Conservation (phyloP, 495 filamentous ascomycete species). For the Lindgomyces ingoldianus region DNA sequence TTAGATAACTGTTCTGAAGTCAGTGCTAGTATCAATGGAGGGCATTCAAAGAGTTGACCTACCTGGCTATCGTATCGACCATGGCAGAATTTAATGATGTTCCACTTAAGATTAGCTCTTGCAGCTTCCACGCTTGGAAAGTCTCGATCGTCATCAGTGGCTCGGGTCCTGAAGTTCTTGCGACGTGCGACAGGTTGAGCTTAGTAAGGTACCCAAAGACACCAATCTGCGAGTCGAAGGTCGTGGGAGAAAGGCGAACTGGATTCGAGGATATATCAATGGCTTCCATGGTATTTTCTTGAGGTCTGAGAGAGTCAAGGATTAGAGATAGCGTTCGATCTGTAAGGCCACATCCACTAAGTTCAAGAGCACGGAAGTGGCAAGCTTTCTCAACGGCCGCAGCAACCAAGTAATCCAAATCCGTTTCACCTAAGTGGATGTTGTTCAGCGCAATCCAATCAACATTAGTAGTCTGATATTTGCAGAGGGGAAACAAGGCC, state of each 20-base stretch:
- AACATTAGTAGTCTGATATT: constrained; percentile 69
- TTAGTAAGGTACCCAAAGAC: constrained; percentile 70
- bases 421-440: constrained; percentile 78
- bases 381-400: constrained; percentile 64
- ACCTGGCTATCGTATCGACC: constrained; percentile 44
- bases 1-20: constrained; percentile 24
- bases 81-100: constrained; percentile 58
- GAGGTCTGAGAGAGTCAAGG: constrained; percentile 60
- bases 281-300: constrained; percentile 72
- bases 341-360: constrained; percentile 74
- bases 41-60: constrained; percentile 16
- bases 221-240: constrained; percentile 63
- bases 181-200: constrained; percentile 69
- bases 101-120: constrained; percentile 70
- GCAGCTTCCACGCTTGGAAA: constrained; percentile 70
- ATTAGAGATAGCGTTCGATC: constrained; percentile 59
- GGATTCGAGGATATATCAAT: constrained; percentile 77
- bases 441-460: constrained; percentile 81
- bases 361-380: constrained; percentile 76
- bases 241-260: constrained; percentile 66
- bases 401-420: constrained; percentile 71
- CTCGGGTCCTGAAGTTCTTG: constrained; percentile 61
- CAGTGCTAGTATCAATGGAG: not conserved
- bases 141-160: constrained; percentile 67
- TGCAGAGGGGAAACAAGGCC: constrained; percentile 75